Evolutionary conservation across 2,329 filamentous ascomycete genomes (phyloP).

Genomic region (Cladosporium phlei): DNA sequence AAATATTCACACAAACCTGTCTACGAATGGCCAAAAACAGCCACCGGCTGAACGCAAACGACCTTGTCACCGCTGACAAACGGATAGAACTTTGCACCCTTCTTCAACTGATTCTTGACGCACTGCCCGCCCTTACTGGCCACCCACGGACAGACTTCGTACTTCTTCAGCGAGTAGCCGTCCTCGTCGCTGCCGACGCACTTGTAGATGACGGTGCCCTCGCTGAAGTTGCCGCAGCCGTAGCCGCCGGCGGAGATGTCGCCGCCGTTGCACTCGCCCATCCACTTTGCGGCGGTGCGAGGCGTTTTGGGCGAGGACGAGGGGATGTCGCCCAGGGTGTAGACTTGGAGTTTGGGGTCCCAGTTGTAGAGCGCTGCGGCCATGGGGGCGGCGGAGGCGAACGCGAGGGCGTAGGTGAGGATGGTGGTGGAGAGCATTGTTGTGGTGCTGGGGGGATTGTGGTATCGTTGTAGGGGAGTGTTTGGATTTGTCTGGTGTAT

Average conservation of each 20-base stretch:
- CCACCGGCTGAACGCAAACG: too few species aligned
- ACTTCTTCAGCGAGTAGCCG: too few species aligned
- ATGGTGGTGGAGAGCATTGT: slow-evolving; percentile 1
- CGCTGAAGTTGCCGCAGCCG: slow-evolving; percentile 7
- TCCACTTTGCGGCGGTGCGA: background rate
- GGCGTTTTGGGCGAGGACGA: background rate
- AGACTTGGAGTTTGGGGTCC: background rate
- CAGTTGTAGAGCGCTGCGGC: background rate
- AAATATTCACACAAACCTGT: too few species aligned
- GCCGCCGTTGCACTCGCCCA: background rate
- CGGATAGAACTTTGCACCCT: background rate
- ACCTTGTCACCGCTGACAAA: slow-evolving; percentile 1
- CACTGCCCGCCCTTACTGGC: too few species aligned
- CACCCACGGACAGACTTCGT: too few species aligned
- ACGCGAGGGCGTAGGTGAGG: slow-evolving; percentile 2
- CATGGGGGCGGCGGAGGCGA: background rate
- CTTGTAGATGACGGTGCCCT: slow-evolving; percentile 6
- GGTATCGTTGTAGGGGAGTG: too few species aligned
- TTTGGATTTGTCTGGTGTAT: too few species aligned
- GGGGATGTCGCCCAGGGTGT: slow-evolving; percentile 1
- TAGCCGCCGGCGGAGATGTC: background rate
- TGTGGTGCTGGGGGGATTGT: too few species aligned
- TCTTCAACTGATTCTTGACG: slow-evolving; percentile 1
- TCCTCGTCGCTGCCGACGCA: too few species aligned
- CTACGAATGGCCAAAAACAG: too few species aligned